A percentile compares a stretch with the other conserved stretches of the same genome.
These are phyloP conservation scores for Suillus placidus DNA, from an alignment of 768 basidiomycete species.

Conservation along the genomic window DNA sequence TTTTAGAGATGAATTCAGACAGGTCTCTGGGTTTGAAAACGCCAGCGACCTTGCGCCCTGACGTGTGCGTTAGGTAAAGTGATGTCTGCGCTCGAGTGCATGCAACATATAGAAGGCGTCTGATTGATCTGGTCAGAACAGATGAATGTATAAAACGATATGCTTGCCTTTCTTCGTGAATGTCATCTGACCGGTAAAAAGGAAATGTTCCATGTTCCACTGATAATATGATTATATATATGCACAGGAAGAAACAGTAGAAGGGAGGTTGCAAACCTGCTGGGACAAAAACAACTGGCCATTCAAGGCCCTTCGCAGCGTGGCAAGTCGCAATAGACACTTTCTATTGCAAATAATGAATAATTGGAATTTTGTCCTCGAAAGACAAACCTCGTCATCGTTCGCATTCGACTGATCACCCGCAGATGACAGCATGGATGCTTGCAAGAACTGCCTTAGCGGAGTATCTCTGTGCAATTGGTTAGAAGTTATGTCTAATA, in stretches of 20 bases:
- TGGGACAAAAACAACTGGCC: conserved; percentile 86
- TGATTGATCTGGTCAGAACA: conserved; percentile 29
- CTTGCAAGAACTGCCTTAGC: conserved; percentile 72
- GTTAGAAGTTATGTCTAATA: not conserved
- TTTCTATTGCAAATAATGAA: conserved; percentile 48
- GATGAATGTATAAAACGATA: not conserved
- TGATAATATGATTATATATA: conserved; percentile 27
- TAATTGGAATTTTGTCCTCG: not conserved
- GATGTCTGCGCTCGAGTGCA: conserved; percentile 83
- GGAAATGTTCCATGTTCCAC: conserved; percentile 79
- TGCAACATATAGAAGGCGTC: conserved; percentile 85
- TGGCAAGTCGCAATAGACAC: conserved; percentile 87
- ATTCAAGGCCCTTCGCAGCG: conserved; percentile 89
- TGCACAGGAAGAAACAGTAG: not conserved
- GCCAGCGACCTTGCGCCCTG: conserved; percentile 56
- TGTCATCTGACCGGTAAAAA: conserved; percentile 70
- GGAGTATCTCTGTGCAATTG: conserved; percentile 49
- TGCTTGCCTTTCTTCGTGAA: conserved; percentile 77
- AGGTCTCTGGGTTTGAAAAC: conserved; percentile 51
- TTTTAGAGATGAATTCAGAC: conserved; percentile 59
- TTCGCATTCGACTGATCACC: conserved; percentile 63
- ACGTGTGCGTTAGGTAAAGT: conserved; percentile 58
- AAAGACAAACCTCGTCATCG: conserved; percentile 43
- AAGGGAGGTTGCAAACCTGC: conserved; percentile 46
- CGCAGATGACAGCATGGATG: conserved; percentile 83